These are phyloP conservation scores for Radiomyces spectabilis DNA, from an alignment of 192 early-diverging fungal genomes.

Conservation along the genomic window DNA sequence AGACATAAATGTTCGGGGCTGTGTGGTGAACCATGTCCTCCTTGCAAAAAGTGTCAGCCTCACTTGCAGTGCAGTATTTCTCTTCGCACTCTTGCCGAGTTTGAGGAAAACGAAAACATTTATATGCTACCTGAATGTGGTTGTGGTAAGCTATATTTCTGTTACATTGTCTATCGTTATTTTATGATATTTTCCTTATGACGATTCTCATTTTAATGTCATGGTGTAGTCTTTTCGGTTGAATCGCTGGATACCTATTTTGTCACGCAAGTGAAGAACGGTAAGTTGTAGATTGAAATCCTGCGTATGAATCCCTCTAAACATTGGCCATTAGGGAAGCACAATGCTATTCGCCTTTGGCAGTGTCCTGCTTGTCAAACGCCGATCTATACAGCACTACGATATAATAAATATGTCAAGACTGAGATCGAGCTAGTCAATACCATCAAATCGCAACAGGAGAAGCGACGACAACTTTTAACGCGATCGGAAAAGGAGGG, in stretches of 20 bases:
- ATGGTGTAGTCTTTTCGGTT: conserved; percentile 22
- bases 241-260: conserved; percentile 24
- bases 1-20: conserved; percentile 19
- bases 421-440: conserved; percentile 21
- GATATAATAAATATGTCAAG: conserved; percentile 28
- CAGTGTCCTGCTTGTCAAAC: conserved; percentile 25
- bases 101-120: conserved; percentile 11
- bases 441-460: conserved; percentile 21
- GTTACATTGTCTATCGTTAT: neutral
- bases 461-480: conserved; percentile 9
- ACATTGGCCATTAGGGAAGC: conserved; percentile 5
- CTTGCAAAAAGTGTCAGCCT: conserved; percentile 6
- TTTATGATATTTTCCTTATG: neutral
- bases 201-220: neutral
- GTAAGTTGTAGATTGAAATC: conserved; percentile 9
- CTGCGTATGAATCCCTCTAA: no score
- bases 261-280: conserved; percentile 7
- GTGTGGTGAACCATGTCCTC: conserved; percentile 20
- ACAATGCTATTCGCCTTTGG: conserved; percentile 28
- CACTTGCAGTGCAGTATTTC: conserved; percentile 11
- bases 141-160: conserved; percentile 21
- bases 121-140: conserved; percentile 29
- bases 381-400: conserved; percentile 13
- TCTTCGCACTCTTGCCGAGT: conserved; percentile 1
- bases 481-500: conserved; percentile 12